Conservation (phyloP, 148 eudicot species). For the Chenopodium quinoa region DNA sequence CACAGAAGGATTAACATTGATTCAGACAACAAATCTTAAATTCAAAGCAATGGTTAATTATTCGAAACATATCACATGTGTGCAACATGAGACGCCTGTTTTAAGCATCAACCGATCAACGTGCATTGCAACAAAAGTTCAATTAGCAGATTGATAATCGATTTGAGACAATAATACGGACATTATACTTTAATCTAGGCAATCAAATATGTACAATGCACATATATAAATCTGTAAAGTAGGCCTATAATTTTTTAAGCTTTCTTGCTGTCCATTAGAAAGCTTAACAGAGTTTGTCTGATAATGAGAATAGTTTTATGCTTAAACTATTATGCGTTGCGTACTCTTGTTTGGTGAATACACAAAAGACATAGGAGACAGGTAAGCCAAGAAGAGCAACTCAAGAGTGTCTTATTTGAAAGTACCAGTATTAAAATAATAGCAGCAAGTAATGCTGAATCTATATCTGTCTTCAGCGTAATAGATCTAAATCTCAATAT, state of each 20-base stretch:
- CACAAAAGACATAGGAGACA: constrained; percentile 10
- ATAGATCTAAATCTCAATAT: constrained; percentile 15
- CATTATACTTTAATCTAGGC: neutral
- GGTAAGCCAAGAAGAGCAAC: constrained; percentile 9
- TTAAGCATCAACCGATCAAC: neutral
- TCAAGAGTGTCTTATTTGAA: constrained; percentile 5
- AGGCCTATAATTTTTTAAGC: neutral
- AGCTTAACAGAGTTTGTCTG: neutral
- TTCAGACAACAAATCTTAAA: neutral
- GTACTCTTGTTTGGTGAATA: neutral
- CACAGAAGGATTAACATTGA: neutral
- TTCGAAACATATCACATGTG: neutral
- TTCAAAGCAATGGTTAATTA: neutral
- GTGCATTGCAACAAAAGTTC: constrained; percentile 1
- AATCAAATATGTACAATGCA: constrained; percentile 14
- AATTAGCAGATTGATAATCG: constrained; percentile 1
- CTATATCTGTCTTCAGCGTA: constrained; percentile 13
- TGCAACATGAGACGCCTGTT: constrained; percentile 8
- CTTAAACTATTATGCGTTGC: constrained; percentile 9
- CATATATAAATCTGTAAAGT: neutral
- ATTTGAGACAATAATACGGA: constrained; percentile 4
- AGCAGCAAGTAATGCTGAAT: neutral
- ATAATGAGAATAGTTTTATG: constrained; percentile 10
- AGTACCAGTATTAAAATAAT: neutral
- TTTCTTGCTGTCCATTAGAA: constrained; percentile 16